phyloP scores from a whole-genome alignment of 495 filamentous ascomycete species.

The Lentithecium fluviatile region DNA sequence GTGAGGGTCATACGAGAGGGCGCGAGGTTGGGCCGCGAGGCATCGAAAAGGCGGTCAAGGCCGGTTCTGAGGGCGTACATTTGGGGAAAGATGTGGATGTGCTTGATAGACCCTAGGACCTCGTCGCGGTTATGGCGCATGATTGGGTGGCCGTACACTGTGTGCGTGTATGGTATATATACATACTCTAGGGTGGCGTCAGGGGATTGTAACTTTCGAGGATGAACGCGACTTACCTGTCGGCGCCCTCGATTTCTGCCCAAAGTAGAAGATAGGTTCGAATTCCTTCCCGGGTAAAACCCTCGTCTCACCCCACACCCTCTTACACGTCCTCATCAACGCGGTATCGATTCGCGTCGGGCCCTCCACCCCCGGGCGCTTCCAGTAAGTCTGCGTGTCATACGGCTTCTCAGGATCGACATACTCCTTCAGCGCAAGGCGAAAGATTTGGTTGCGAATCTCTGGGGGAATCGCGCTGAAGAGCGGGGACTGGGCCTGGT shows the following conservation, averaged over 20 bases:
- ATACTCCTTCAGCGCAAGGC: constrained; percentile 10
- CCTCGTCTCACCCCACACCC: constrained; percentile 1
- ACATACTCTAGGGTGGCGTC: too few species aligned
- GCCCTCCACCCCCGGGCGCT: constrained; percentile 1
- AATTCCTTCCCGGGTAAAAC: background rate
- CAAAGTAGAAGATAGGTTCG: background rate
- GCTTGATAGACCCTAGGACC: background rate
- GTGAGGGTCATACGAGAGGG: constrained; percentile 1
- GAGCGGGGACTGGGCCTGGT: constrained; percentile 17
- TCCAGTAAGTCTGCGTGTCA: constrained; percentile 4
- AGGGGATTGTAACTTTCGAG: background rate
- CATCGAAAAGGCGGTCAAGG: background rate
- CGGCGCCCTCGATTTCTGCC: background rate
- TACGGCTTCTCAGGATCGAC: constrained; percentile 9
- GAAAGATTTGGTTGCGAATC: constrained; percentile 19
- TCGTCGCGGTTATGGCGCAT: too few species aligned
- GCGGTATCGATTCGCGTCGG: background rate
- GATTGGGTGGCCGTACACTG: too few species aligned
- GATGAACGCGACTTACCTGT: background rate
- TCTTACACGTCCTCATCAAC: constrained; percentile 9
- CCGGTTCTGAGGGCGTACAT: background rate
- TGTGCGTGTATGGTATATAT: too few species aligned
- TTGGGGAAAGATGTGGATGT: background rate
- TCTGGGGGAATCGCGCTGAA: constrained; percentile 11
- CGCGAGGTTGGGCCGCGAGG: background rate